Conservation (phyloP, 2,329 filamentous ascomycete genomes). For the Exophiala lecanii-corni region DNA sequence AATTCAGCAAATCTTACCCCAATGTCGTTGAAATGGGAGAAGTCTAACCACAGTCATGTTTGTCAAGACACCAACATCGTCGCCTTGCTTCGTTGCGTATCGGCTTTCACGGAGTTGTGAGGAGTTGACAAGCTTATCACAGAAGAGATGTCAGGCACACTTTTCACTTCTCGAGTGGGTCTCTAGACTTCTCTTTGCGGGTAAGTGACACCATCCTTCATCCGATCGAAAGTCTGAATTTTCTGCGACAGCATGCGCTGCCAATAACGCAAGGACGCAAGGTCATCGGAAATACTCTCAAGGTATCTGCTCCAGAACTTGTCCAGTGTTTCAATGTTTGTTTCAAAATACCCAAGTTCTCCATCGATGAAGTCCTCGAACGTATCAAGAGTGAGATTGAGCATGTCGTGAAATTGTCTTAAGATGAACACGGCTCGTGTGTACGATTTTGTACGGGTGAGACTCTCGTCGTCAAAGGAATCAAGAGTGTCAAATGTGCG, state of each 20-base stretch:
- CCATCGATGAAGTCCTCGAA: conserved; percentile 2
- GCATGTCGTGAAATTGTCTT: conserved; percentile 4
- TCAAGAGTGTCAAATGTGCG: background rate
- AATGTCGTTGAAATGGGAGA: background rate
- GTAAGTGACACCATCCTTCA: conserved; percentile 1
- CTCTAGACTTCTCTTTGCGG: no score
- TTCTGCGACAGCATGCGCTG: background rate
- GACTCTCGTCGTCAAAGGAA: background rate
- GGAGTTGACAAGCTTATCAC: conserved; percentile 9
- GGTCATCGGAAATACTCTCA: background rate
- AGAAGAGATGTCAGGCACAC: no score
- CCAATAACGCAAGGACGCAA: conserved; percentile 1
- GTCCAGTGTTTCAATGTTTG: background rate
- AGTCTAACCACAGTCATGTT: conserved; percentile 9
- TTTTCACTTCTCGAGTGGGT: no score
- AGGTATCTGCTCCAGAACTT: background rate
- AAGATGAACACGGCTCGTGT: conserved; percentile 6
- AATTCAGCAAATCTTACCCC: no score
- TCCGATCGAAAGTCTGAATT: conserved; percentile 5
- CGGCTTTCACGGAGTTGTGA: conserved; percentile 14
- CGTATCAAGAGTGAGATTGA: background rate
- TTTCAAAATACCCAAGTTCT: conserved; percentile 1
- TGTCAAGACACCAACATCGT: conserved; percentile 10
- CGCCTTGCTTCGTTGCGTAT: conserved; percentile 9
- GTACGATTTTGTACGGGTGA: conserved; percentile 4